Conservation (phyloP, 495 filamentous ascomycete genomes). For the Astrothelium macrocarpum region DNA sequence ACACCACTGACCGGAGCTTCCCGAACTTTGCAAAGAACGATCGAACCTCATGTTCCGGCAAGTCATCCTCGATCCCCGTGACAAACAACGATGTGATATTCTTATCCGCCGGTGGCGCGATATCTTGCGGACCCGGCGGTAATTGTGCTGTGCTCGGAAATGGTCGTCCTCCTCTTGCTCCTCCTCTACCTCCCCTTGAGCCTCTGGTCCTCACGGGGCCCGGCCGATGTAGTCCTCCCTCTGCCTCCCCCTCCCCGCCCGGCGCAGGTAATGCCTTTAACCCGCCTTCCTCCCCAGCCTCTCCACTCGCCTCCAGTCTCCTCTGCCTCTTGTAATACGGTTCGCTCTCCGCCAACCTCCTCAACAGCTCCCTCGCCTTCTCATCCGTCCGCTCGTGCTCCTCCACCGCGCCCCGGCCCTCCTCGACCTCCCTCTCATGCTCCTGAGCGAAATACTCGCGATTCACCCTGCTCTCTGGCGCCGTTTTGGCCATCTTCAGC, state of each 20-base stretch:
- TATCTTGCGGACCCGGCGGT: conserved; percentile 72
- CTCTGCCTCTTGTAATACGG: conserved; percentile 86
- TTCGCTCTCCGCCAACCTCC: conserved; percentile 78
- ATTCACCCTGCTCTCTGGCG: conserved; percentile 83
- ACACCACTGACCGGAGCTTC: conserved; percentile 77
- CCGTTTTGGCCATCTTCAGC: conserved; percentile 90
- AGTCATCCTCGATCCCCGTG: conserved; percentile 90
- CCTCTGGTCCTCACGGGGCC: conserved; percentile 32
- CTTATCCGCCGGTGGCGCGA: conserved; percentile 67
- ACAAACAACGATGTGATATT: conserved; percentile 87
- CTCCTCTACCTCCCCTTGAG: conserved; percentile 13
- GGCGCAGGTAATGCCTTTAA: conserved; percentile 37
- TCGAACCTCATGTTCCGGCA: conserved; percentile 83
- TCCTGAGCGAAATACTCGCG: conserved; percentile 96
- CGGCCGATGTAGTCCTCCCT: conserved; percentile 21
- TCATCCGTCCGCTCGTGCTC: conserved; percentile 96
- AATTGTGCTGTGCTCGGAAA: conserved; percentile 64
- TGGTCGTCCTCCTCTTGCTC: conserved; percentile 44
- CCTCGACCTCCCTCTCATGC: conserved; percentile 89
- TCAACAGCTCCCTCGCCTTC: conserved; percentile 80
- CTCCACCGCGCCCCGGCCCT: conserved; percentile 68
- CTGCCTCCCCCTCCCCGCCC: conserved; percentile 13
- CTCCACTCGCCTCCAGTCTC: conserved; percentile 44
- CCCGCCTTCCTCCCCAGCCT: conserved; percentile 37
- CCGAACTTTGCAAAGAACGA: conserved; percentile 85